Evolutionary conservation across 1,139 yeast genomes (phyloP).

Genomic region (Saccharomyces hybrid): DNA sequence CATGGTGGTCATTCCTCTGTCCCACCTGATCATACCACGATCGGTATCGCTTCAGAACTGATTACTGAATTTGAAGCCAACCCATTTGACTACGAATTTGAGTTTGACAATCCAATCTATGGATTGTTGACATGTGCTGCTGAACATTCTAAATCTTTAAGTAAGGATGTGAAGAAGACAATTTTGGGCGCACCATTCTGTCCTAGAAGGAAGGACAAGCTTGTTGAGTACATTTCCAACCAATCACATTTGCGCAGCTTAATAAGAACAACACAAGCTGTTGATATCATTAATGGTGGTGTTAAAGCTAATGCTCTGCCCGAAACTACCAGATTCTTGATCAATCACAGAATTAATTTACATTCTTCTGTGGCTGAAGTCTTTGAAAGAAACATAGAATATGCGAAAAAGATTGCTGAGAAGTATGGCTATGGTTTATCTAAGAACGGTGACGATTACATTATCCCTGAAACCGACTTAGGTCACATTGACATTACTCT

Average conservation of each 20-base stretch:
- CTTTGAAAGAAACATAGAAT: constrained; percentile 35
- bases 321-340: constrained; percentile 48
- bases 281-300: constrained; percentile 54
- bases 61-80: constrained; percentile 43
- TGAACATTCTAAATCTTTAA: constrained; percentile 30
- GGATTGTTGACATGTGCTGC: constrained; percentile 41
- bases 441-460: constrained; percentile 20
- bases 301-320: constrained; percentile 67
- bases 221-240: constrained; percentile 26
- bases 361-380: constrained; percentile 43
- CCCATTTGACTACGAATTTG: constrained; percentile 41
- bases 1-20: constrained; percentile 69
- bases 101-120: constrained; percentile 44
- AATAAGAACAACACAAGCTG: constrained; percentile 53
- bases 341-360: constrained; percentile 50
- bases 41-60: constrained; percentile 58
- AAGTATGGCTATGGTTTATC: constrained; percentile 42
- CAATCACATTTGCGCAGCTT: constrained; percentile 34
- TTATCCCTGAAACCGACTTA: constrained; percentile 17
- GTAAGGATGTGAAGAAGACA: constrained; percentile 15
- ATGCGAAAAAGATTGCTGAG: constrained; percentile 39
- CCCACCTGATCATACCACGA: constrained; percentile 70
- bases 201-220: constrained; percentile 11
- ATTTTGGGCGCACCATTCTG: constrained; percentile 21
- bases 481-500: constrained; percentile 38